Percentiles rank a stretch among this genome's conserved stretches.
Conservation (phyloP, 306 rosid genomes). For the Cucumis cinereus region DNA sequence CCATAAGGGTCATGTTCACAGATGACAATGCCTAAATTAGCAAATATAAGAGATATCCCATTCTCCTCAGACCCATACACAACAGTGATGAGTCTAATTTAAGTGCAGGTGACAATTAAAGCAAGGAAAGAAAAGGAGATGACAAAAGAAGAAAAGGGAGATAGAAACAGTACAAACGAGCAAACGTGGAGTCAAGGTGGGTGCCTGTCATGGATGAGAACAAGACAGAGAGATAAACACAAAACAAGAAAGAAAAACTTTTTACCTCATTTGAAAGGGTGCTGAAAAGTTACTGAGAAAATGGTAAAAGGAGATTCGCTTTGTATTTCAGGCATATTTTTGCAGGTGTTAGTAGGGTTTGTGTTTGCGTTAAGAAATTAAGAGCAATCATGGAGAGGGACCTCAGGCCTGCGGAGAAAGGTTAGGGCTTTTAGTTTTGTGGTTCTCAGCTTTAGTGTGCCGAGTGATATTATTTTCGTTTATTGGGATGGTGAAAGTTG, state of each 20-base stretch:
- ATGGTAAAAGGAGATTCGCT: constrained; percentile 9
- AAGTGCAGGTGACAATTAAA: constrained; percentile 47
- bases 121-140: constrained; percentile 28
- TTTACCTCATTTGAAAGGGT: constrained; percentile 34
- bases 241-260: constrained; percentile 41
- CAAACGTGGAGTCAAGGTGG: constrained; percentile 34
- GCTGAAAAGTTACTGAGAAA: constrained; percentile 18
- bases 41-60: constrained; percentile 1
- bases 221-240: constrained; percentile 39
- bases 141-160: constrained; percentile 18
- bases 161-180: constrained; percentile 19
- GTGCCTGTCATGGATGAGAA: constrained; percentile 86
- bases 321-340: constrained; percentile 1
- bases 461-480: not conserved
- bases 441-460: not conserved
- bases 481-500: constrained; percentile 11
- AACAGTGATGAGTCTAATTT: constrained; percentile 2
- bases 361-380: constrained; percentile 3
- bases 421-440: not conserved
- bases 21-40: constrained; percentile 3
- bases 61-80: not conserved
- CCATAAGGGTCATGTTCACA: constrained; percentile 5
- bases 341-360: constrained; percentile 10
- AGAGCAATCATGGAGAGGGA: constrained; percentile 11
- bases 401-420: not conserved